phyloP scores from a whole-genome alignment of 345 rosid species.

The Bretschneidera sinensis region DNA sequence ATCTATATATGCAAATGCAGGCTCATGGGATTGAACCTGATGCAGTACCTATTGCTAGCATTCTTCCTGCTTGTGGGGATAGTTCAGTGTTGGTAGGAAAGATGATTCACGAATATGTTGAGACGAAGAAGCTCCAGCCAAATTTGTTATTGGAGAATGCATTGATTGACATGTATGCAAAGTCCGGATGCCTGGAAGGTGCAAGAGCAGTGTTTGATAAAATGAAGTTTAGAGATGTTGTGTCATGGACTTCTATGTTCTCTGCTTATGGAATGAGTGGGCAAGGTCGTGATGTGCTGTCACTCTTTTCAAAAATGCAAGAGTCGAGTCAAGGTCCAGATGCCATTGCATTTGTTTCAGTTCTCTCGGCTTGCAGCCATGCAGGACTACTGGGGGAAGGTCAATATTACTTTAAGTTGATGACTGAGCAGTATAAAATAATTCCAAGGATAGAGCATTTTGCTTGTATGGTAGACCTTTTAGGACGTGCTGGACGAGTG shows the following conservation, averaged over 20 bases:
- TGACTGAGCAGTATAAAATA: constrained; percentile 44
- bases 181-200: constrained; percentile 53
- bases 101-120: constrained; percentile 38
- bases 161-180: constrained; percentile 65
- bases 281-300: constrained; percentile 48
- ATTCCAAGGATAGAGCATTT: constrained; percentile 61
- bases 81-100: constrained; percentile 58
- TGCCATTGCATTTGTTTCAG: constrained; percentile 67
- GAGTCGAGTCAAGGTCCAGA: constrained; percentile 56
- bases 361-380: constrained; percentile 75
- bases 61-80: constrained; percentile 79
- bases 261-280: constrained; percentile 73
- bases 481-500: constrained; percentile 62
- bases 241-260: constrained; percentile 76
- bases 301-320: constrained; percentile 53
- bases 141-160: constrained; percentile 72
- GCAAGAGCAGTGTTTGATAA: constrained; percentile 58
- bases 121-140: constrained; percentile 47
- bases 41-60: constrained; percentile 49
- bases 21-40: constrained; percentile 52
- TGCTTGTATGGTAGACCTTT: constrained; percentile 71
- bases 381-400: constrained; percentile 65
- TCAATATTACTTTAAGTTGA: constrained; percentile 38
- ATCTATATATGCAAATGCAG: constrained; percentile 49
- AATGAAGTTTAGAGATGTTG: constrained; percentile 55